A percentile compares a stretch with the other conserved stretches of the same genome.
phyloP scores from a whole-genome alignment of 2,329 filamentous ascomycete species.

The Microcera coccophila region DNA sequence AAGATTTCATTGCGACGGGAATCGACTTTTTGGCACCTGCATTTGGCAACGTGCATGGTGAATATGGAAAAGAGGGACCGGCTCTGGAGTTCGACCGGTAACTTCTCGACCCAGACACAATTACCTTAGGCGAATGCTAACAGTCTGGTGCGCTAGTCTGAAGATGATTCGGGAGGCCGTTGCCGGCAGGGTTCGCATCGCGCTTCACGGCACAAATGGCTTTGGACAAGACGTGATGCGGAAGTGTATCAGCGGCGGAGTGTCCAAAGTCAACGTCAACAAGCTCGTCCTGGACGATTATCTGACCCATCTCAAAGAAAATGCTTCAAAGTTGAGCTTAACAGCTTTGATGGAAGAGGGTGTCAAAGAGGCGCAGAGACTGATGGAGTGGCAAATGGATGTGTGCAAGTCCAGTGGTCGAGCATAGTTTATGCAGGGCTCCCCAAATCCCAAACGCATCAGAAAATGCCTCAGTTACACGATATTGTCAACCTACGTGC shows the following conservation, averaged over 20 bases:
- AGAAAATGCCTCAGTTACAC: too few species aligned
- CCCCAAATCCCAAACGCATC: too few species aligned
- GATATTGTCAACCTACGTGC: too few species aligned
- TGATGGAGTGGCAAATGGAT: slow-evolving; percentile 44
- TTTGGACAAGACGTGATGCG: slow-evolving; percentile 42
- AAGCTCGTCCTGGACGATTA: slow-evolving; percentile 47
- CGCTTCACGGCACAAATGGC: slow-evolving; percentile 42
- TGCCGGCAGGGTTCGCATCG: slow-evolving; percentile 45
- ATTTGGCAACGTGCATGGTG: slow-evolving; percentile 72
- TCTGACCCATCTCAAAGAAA: slow-evolving; percentile 40
- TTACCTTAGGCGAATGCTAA: too few species aligned
- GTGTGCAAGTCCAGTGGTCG: slow-evolving; percentile 43
- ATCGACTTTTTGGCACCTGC: slow-evolving; percentile 71
- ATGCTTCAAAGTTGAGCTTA: slow-evolving; percentile 39
- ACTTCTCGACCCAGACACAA: too few species aligned
- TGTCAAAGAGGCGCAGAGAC: slow-evolving; percentile 43
- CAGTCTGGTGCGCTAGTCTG: slow-evolving; percentile 35
- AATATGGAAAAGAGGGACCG: slow-evolving; percentile 60
- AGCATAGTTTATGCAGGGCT: too few species aligned
- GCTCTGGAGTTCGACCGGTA: slow-evolving; percentile 14
- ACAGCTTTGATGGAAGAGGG: slow-evolving; percentile 45
- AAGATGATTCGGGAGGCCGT: slow-evolving; percentile 38
- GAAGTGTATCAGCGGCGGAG: slow-evolving; percentile 42
- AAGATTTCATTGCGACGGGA: slow-evolving; percentile 65
- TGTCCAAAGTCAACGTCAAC: slow-evolving; percentile 49